Conservation (phyloP, 768 basidiomycete genomes). For the Boletus rufocinnamomeus region DNA sequence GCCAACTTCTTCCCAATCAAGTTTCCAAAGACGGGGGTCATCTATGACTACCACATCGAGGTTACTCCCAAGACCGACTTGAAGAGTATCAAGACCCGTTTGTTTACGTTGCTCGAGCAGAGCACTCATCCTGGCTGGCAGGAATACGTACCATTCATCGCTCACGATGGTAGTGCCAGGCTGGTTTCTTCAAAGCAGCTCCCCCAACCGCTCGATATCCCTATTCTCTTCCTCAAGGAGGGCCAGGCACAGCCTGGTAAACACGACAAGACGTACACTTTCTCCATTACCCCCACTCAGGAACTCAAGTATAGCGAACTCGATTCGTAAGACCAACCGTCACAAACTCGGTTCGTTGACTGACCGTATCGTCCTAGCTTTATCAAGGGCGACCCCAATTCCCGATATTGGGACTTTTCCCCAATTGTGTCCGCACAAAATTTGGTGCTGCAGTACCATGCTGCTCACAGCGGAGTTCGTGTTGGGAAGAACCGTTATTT, state of each 20-base stretch:
- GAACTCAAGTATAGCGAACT: conserved; percentile 36
- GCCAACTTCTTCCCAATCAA: conserved; percentile 52
- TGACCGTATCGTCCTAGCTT: conserved; percentile 34
- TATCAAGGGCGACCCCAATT: conserved; percentile 39
- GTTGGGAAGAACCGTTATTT: conserved; percentile 55
- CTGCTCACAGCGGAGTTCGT: conserved; percentile 45
- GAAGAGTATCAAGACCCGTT: conserved; percentile 40
- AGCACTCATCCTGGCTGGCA: conserved; percentile 40
- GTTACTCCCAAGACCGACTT: conserved; percentile 38
- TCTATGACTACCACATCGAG: conserved; percentile 49
- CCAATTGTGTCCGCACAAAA: conserved; percentile 51
- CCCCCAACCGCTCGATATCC: conserved; percentile 38
- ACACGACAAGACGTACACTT: conserved; percentile 37
- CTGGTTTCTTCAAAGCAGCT: conserved; percentile 44
- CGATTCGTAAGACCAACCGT: conserved; percentile 32
- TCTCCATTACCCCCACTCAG: conserved; percentile 37
- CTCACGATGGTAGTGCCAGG: conserved; percentile 45
- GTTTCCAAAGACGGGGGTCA: conserved; percentile 37
- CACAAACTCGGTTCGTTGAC: neutral
- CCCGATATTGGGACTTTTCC: conserved; percentile 41
- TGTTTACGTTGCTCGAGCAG: conserved; percentile 47
- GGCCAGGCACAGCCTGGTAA: conserved; percentile 37
- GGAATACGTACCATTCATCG: conserved; percentile 34
- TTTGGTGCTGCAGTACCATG: conserved; percentile 46
- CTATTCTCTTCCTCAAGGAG: conserved; percentile 42